Percentiles rank a stretch among this genome's conserved stretches.
Conservation (phyloP, 2,329 filamentous ascomycete genomes). For the Erysiphe neolycopersici region DNA sequence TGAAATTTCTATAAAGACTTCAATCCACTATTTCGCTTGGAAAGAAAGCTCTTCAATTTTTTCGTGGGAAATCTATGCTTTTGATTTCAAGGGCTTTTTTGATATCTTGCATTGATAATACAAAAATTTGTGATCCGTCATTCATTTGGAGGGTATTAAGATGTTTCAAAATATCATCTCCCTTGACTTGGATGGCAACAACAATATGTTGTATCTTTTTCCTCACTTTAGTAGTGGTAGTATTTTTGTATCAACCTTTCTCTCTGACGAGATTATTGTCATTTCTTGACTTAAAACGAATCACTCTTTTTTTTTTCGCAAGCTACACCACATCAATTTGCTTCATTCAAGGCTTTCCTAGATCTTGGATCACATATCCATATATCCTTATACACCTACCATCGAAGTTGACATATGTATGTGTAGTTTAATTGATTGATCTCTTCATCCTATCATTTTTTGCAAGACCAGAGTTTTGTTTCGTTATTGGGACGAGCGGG, state of each 20-base stretch:
- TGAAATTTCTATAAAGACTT: not conserved
- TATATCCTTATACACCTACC: not conserved
- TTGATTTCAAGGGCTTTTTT: not conserved
- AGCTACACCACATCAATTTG: not conserved
- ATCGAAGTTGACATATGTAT: not conserved
- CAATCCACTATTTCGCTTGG: not conserved
- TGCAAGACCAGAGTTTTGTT: not conserved
- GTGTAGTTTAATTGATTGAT: not conserved
- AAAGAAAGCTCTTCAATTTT: not conserved
- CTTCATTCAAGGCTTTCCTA: not conserved
- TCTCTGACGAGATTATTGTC: not conserved
- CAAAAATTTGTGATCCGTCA: not conserved
- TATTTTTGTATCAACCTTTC: not conserved
- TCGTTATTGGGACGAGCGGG: not conserved
- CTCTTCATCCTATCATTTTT: not conserved
- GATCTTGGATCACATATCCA: not conserved
- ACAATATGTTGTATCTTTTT: not conserved
- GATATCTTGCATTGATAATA: not conserved
- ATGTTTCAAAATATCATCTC: not conserved
- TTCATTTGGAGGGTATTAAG: not conserved
- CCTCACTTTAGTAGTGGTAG: not conserved
- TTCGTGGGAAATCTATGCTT: not conserved
- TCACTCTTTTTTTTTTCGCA: not conserved
- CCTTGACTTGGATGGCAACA: not conserved
- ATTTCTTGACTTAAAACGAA: not conserved